A percentile compares a stretch with the other conserved stretches of the same genome.
These are phyloP conservation scores for Tulasnella sp. DNA, from an alignment of 768 basidiomycete species.

Conservation along the genomic window DNA sequence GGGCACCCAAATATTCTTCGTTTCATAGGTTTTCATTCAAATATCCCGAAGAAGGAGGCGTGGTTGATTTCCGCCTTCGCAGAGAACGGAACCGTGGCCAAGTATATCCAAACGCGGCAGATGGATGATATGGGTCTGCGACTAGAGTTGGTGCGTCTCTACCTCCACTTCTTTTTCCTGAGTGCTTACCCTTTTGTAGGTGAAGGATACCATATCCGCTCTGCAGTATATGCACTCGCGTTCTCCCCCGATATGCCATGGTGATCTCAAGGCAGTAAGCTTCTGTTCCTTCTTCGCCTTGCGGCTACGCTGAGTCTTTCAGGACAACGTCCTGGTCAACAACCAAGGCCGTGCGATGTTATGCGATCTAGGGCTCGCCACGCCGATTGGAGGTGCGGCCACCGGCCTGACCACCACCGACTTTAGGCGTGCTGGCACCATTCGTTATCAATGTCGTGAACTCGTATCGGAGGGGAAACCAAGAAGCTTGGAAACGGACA, in stretches of 20 bases:
- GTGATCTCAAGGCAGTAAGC: constrained; percentile 2
- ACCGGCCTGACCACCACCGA: too few species aligned
- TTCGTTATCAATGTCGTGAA: neutral
- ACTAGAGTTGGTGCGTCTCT: neutral
- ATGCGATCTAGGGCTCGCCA: neutral
- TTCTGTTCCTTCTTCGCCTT: too few species aligned
- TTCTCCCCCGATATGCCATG: neutral
- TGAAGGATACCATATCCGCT: neutral
- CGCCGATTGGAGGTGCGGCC: too few species aligned
- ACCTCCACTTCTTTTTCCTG: neutral
- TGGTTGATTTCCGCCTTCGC: neutral
- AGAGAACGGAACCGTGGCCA: neutral
- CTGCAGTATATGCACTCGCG: neutral
- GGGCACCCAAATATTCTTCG: neutral
- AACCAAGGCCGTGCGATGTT: neutral
- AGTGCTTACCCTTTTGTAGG: neutral
- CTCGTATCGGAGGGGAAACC: neutral
- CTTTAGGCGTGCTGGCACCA: neutral
- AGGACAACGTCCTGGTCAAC: neutral
- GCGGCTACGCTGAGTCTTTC: too few species aligned
- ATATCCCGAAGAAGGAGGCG: neutral
- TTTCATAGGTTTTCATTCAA: neutral
- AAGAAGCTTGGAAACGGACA: too few species aligned
- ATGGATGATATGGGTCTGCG: neutral
- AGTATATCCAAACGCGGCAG: neutral